phyloP scores from a whole-genome alignment of 192 early-diverging fungal genomes.

The Coemansia umbellata region DNA sequence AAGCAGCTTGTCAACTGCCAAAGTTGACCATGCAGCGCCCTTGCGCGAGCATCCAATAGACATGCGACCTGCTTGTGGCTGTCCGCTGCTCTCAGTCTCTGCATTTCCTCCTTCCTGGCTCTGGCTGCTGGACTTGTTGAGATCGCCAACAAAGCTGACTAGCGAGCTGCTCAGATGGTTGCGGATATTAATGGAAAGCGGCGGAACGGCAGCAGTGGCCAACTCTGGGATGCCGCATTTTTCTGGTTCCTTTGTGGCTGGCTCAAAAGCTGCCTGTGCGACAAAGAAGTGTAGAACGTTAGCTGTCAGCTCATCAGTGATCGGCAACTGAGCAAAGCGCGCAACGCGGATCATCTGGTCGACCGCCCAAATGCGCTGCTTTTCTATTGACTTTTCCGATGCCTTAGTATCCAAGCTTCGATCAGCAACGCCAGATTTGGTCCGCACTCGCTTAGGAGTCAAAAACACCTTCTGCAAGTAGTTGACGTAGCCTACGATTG shows the following conservation, averaged over 20 bases:
- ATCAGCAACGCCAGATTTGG: constrained; percentile 28
- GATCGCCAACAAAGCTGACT: constrained; percentile 64
- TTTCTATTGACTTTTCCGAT: constrained; percentile 37
- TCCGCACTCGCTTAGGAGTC: constrained; percentile 33
- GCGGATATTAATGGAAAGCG: constrained; percentile 54
- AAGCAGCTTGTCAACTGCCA: constrained; percentile 12
- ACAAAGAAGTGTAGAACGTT: constrained; percentile 65
- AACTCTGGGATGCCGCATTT: constrained; percentile 48
- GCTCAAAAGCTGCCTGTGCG: constrained; percentile 68
- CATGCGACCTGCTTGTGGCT: constrained; percentile 4
- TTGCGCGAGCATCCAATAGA: constrained; percentile 11
- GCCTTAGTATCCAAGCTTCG: constrained; percentile 25
- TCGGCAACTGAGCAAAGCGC: constrained; percentile 68
- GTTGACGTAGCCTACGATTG: constrained; percentile 65
- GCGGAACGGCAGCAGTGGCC: constrained; percentile 47
- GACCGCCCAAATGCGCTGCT: constrained; percentile 71
- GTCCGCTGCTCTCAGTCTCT: neutral
- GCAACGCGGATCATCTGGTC: constrained; percentile 79
- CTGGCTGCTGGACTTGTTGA: constrained; percentile 27
- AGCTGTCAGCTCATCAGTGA: constrained; percentile 68
- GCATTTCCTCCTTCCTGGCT: neutral
- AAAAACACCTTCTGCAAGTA: constrained; percentile 72
- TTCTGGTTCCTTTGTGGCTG: constrained; percentile 35
- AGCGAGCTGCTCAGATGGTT: constrained; percentile 62
- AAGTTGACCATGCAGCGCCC: constrained; percentile 19